Evolutionary conservation across 306 rosid genomes (phyloP), one percentile per base, ranked within the genome.

Genomic region (Aeschynomene evenia): DNA sequence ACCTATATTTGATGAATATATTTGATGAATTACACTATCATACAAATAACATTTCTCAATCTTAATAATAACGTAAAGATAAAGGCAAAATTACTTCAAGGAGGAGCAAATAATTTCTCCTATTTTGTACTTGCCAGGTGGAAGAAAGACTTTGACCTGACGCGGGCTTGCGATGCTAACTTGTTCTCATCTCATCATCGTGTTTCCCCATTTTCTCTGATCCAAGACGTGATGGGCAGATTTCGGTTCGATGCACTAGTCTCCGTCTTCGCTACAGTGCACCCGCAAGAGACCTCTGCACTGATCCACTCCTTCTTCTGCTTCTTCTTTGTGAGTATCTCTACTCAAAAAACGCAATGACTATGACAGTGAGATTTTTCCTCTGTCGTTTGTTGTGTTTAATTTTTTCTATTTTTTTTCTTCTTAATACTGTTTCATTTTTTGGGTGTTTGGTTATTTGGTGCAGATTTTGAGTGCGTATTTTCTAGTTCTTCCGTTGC

Each of bases 401-500:
- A 9, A 11, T 2, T 52, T 63, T 50, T 24, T n/a, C n/a, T n/a
- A n/a, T 3, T 24, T 0, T 24, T 9, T 1, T 5, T 45, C 22
- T 18, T 29, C 18, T 40, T 13, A 15, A 33, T 28, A 4, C 56
- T 26, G 0, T 31, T 34, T 31, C 23, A 19, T 36, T 0, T 72
- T 14, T 66, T 5, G 14, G 20, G 15, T 45, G 5, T 45, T 6
- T 28, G 31, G 14, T 13, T 26, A 2, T 5, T 72, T 19, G 8
- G 24, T 77, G 61, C 83, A 94, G 98, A 87, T 94, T 81, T 72
- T 94, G 91, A 87, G 99, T 83, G 91, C 99, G 9, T 94, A 91
- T 77, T 94, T 94, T 68, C 92, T 94, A 31, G 89, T 94, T 76
- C 94, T 94, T 78, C 99, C 99, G 3, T 77, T 94, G 88, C 96